Evolutionary conservation across 2,329 filamentous ascomycete genomes (phyloP), one percentile per base, ranked within the genome.

Genomic region (Hypoxylon sp.): DNA sequence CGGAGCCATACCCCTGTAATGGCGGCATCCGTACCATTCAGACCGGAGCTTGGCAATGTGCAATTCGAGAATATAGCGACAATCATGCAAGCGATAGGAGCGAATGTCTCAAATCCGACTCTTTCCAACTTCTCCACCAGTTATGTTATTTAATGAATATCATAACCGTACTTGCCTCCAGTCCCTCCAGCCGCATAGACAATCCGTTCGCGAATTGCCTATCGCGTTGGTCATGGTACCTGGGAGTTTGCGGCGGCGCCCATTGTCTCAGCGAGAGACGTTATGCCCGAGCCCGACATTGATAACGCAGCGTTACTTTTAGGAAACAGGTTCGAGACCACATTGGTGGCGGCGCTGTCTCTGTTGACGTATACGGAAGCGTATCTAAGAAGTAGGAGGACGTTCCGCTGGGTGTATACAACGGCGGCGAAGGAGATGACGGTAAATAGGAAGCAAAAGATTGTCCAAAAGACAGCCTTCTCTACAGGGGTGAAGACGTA

Each of bases 401-500:
- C 79, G 78, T 93, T 92, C 85, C 73, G 69, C 22, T 91, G 91
- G 8, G 93, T 87, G 81, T 93, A 94, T 58, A 94, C 84, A 58
- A 87, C 87, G 46, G 87, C 86, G 68, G 90, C 91, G 70, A 90
- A 88, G 65, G 91, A 83, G 74, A 93, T 85, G 83, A 92, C 88
- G 67, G 87, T 87, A 76, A 92, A 83, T 71, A 92, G 86, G 73
- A 91, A 86, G 81, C 93, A 89, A 78, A 94, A 86, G 65, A 94
- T 85, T 1, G 89, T 89, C 81, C 93, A 94, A 84, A 94, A 93
- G 74, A 93, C 88, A 78, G 92, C 89, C 77, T 93, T 93, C 81
- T 94, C 92, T 3, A 88, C 91, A 0, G 91, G 88, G 1, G 91
- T 94, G 62, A 92, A 86, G 89, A 94, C 94, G 82, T 94, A 94